Evolutionary conservation across 208 protist species (phyloP).

Genomic region (Trichomonas gallinae): DNA sequence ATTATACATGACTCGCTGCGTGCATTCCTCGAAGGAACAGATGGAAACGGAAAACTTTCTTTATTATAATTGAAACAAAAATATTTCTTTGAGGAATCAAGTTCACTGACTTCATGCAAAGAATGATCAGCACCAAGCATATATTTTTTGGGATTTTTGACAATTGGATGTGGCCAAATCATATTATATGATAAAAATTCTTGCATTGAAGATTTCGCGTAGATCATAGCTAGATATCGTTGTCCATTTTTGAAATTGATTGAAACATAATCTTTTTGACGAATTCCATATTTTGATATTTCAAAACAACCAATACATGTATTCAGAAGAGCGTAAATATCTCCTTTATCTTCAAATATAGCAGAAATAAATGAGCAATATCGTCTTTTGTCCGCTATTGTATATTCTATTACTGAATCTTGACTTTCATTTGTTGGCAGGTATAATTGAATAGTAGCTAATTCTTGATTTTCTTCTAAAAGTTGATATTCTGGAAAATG

Average conservation of each 20-base stretch:
- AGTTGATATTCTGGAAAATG: background rate
- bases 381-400: background rate
- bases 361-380: background rate
- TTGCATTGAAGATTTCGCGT: background rate
- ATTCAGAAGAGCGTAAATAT: background rate
- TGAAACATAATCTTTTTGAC: background rate
- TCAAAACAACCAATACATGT: background rate
- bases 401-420: background rate
- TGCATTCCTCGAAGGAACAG: background rate
- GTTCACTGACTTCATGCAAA: background rate
- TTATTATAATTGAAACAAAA: background rate
- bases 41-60: background rate
- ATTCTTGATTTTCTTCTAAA: too few relatives aligned
- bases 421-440: background rate
- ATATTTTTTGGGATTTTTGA: background rate
- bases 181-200: background rate
- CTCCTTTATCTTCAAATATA: background rate
- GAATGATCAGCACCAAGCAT: background rate
- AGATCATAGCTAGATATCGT: background rate
- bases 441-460: too few relatives aligned
- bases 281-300: background rate
- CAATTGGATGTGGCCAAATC: background rate
- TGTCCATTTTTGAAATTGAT: background rate
- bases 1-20: background rate
- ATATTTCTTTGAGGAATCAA: background rate